A percentile compares a stretch with the other conserved stretches of the same genome.
Evolutionary conservation across 345 rosid genomes (phyloP).

Genomic region (Melastoma malabathricum): DNA sequence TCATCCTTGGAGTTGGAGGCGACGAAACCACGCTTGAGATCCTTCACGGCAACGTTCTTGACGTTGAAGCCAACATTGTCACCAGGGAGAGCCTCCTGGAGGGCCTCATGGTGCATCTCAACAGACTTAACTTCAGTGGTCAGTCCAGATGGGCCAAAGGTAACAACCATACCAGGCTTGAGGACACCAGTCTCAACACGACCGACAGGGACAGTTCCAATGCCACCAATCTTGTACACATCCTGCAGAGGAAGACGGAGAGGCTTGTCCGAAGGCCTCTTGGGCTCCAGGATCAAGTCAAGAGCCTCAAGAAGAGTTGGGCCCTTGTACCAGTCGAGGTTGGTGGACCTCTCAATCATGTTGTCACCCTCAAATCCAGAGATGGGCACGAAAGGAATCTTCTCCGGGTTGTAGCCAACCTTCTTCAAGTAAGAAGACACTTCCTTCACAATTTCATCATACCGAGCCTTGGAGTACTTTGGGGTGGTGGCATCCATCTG

Average conservation of each 20-base stretch:
- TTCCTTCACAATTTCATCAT: constrained; percentile 25
- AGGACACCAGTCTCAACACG: constrained; percentile 54
- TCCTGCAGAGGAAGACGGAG: constrained; percentile 72
- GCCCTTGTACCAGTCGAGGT: constrained; percentile 62
- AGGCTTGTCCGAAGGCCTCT: constrained; percentile 77
- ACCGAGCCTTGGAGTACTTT: constrained; percentile 23
- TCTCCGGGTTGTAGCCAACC: constrained; percentile 28
- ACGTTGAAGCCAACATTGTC: constrained; percentile 27
- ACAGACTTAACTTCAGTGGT: constrained; percentile 10
- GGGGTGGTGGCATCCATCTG: constrained; percentile 29
- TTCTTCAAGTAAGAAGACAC: constrained; percentile 26
- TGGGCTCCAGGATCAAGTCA: constrained; percentile 45
- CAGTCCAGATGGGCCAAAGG: constrained; percentile 50
- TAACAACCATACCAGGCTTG: constrained; percentile 62
- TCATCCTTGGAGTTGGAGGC: constrained; percentile 26
- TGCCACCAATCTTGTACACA: constrained; percentile 72
- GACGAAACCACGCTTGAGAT: constrained; percentile 22
- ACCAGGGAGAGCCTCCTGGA: constrained; percentile 10
- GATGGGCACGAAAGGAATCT: constrained; percentile 25
- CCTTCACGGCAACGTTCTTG: constrained; percentile 25
- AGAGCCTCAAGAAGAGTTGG: constrained; percentile 55
- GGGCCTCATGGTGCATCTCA: constrained; percentile 9
- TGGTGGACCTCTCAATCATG: constrained; percentile 63
- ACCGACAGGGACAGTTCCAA: constrained; percentile 66
- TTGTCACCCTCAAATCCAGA: constrained; percentile 56